Evolutionary conservation across 2,329 filamentous ascomycete species (phyloP).

Genomic region (Lachnellula arida): DNA sequence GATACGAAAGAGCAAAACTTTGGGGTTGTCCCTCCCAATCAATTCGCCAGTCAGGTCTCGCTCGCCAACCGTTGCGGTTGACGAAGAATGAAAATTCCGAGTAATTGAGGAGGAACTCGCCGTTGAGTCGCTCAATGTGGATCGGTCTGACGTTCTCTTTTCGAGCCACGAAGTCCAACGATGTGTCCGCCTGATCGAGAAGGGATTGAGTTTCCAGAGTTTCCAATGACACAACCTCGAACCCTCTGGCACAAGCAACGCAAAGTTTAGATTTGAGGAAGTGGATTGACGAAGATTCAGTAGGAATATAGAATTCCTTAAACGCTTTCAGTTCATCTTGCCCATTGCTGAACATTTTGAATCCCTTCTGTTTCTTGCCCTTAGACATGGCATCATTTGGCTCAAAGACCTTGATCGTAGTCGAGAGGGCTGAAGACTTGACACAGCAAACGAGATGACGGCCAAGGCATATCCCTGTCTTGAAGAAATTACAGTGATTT

Average conservation of each 20-base stretch:
- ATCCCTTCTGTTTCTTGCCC: constrained; percentile 91
- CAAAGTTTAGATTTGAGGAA: constrained; percentile 96
- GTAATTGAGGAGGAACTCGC: constrained; percentile 97
- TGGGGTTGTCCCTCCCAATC: constrained; percentile 94
- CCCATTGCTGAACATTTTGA: constrained; percentile 92
- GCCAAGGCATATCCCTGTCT: constrained; percentile 89
- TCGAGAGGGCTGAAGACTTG: constrained; percentile 87
- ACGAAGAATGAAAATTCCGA: constrained; percentile 99
- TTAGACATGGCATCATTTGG: constrained; percentile 92
- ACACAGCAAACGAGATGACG: constrained; percentile 94
- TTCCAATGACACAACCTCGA: constrained; percentile 94
- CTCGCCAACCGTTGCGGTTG: constrained; percentile 96
- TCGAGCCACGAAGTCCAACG: constrained; percentile 90
- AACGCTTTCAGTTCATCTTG: constrained; percentile 95
- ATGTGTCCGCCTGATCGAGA: constrained; percentile 95
- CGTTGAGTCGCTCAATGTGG: constrained; percentile 93
- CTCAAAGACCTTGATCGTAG: constrained; percentile 98
- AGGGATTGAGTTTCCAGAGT: constrained; percentile 97
- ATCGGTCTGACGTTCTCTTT: constrained; percentile 93
- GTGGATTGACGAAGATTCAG: constrained; percentile 96
- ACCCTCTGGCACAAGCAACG: constrained; percentile 90
- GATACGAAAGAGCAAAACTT: constrained; percentile 89
- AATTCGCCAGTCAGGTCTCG: constrained; percentile 92
- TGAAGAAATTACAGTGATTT: constrained; percentile 98
- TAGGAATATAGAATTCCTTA: constrained; percentile 98